Conservation (phyloP, 768 basidiomycete genomes). For the Candolleomyces aberdarensis region DNA sequence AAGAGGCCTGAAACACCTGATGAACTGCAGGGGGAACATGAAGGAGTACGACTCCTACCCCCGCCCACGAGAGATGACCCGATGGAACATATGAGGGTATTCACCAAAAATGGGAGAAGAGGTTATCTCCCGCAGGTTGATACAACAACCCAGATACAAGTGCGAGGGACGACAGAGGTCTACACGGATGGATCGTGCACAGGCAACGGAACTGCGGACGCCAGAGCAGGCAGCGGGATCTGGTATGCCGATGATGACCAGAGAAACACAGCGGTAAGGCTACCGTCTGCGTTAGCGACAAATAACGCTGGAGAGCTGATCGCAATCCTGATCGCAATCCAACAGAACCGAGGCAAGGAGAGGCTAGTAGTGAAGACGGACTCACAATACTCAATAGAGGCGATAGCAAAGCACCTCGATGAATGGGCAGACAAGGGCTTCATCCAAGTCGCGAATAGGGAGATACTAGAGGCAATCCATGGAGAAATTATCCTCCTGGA, state of each 20-base stretch:
- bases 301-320: neutral
- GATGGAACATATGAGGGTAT: neutral
- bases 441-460: neutral
- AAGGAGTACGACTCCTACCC: neutral
- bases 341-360: neutral
- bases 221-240: slow-evolving; percentile 2
- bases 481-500: neutral
- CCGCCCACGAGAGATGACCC: neutral
- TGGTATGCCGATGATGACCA: neutral
- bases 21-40: neutral
- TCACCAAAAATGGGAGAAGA: neutral
- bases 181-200: slow-evolving; percentile 12
- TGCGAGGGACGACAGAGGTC: neutral
- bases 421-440: neutral
- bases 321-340: neutral
- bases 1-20: neutral
- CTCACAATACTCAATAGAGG: slow-evolving; percentile 1
- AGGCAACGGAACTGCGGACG: neutral
- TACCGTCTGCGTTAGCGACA: neutral
- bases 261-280: neutral
- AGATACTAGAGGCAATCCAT: neutral
- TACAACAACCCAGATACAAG: neutral
- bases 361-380: neutral
- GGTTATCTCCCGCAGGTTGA: neutral
- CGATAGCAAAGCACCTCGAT: neutral